Evolutionary conservation across 306 rosid genomes (phyloP), one percentile per base, ranked within the genome.

Genomic region (Vigna angularis): DNA sequence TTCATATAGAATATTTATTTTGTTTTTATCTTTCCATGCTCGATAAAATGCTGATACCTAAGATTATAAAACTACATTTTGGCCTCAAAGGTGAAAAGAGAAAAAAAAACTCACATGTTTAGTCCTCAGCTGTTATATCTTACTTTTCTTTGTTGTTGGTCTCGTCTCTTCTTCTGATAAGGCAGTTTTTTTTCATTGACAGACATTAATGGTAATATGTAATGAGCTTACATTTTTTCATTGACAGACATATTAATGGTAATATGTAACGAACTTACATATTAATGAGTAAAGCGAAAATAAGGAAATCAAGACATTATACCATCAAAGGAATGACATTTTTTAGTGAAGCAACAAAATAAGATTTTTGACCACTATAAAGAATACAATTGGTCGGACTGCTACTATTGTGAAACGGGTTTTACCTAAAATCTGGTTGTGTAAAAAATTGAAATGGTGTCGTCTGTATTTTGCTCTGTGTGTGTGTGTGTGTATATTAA

Each of bases 61-160:
- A 52, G 15, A 56, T 69, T 18, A 26, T 36, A 9, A 34, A 18
- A 38, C 36, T 50, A 9, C 48, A 34, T 69, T 70, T 48, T 49
- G 70, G 30, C 58, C 52, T 61, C 65, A 8, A 70, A 70, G 62
- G 3, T 69, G 61, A 14, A 57, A 66, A 76, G 58, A 53, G 34
- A 53, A 32, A 77, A n/a, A 5, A 44, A 40, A 14, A n/a, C 28
- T 24, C 28, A 1, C 28, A 24, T 24, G n/a, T 57, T 6, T 30
- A 57, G 59, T 78, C 8, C 69, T 49, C 13, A 30, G 34, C 75
- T 22, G 36, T 14, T 77, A 56, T 57, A 20, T 63, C 52, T 30
- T 59, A 28, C 66, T 14, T 53, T 45, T 56, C 51, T 30, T 69
- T 57, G 16, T 28, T 32, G 52, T 48, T 78, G 40, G 40, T 59